Evolutionary conservation across 768 basidiomycete genomes (phyloP).

Genomic region (Chiua virens): DNA sequence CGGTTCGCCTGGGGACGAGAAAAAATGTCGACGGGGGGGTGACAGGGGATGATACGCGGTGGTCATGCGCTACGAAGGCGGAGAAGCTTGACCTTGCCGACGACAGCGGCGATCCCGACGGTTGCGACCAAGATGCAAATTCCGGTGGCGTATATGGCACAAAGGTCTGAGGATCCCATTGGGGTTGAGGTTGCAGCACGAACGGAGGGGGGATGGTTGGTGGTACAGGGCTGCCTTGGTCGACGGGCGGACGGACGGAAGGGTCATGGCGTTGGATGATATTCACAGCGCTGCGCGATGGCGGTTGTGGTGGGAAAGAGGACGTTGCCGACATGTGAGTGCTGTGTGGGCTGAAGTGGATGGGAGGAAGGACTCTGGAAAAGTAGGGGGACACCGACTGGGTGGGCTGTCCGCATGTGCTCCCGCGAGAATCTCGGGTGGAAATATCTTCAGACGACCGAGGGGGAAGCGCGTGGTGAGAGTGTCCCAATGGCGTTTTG

Average conservation of each 20-base stretch:
- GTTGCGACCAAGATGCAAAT: conserved; percentile 33
- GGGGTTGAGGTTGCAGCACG: conserved; percentile 64
- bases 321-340: conserved; percentile 22
- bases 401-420: conserved; percentile 8
- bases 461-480: conserved; percentile 1
- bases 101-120: conserved; percentile 39
- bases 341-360: conserved; percentile 15
- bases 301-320: conserved; percentile 37
- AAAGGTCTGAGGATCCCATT: conserved; percentile 55
- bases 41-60: conserved; percentile 1
- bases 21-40: conserved; percentile 11
- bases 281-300: conserved; percentile 14
- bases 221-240: conserved; percentile 7
- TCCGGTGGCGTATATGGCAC: conserved; percentile 37
- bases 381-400: conserved; percentile 21
- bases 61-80: conserved; percentile 18
- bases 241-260: conserved; percentile 17
- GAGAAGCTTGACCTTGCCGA: conserved; percentile 25
- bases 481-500: background rate
- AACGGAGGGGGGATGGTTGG: conserved; percentile 52
- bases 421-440: conserved; percentile 9
- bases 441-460: conserved; percentile 10
- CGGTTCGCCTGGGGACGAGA: conserved; percentile 15
- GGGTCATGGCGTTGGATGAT: conserved; percentile 18
- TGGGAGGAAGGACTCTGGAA: conserved; percentile 31